These are phyloP conservation scores for Meripilus lineatus DNA, from an alignment of 1,284 basidiomycete genomes.

Conservation along the genomic window DNA sequence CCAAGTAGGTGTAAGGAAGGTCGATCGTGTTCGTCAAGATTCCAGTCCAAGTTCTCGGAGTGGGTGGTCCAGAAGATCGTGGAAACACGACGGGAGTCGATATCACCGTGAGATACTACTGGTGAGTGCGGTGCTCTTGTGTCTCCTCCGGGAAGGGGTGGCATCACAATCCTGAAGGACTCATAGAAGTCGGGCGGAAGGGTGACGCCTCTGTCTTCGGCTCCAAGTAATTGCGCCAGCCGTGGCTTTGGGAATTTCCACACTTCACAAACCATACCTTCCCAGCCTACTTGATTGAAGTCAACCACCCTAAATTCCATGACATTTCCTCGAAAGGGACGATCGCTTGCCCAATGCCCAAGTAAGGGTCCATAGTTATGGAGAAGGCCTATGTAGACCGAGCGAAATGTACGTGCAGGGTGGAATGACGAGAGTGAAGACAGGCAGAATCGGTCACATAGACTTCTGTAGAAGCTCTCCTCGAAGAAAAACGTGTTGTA, in stretches of 20 bases:
- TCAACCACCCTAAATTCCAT: slow-evolving; percentile 17
- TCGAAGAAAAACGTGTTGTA: too few relatives aligned
- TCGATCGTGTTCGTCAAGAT: too few relatives aligned
- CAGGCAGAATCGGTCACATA: too few relatives aligned
- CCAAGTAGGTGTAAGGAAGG: not conserved
- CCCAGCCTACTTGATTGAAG: slow-evolving; percentile 1
- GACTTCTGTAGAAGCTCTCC: too few relatives aligned
- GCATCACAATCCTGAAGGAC: not conserved
- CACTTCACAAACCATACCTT: slow-evolving; percentile 17
- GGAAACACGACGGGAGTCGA: not conserved
- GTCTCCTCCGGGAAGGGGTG: not conserved
- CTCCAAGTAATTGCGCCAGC: slow-evolving; percentile 6
- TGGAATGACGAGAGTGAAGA: slow-evolving; percentile 8
- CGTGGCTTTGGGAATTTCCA: slow-evolving; percentile 14
- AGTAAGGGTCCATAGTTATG: slow-evolving; percentile 18
- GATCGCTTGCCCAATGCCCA: slow-evolving; percentile 22
- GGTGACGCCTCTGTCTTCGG: slow-evolving; percentile 9
- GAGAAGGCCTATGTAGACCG: slow-evolving; percentile 17
- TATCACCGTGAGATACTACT: not conserved
- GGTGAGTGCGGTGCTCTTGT: not conserved
- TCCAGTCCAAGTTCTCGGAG: too few relatives aligned
- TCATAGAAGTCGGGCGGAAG: not conserved
- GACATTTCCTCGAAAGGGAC: slow-evolving; percentile 19
- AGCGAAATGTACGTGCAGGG: slow-evolving; percentile 12
- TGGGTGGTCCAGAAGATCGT: not conserved